Evolutionary conservation across 2,329 filamentous ascomycete genomes (phyloP).

Genomic region (Aureobasidium sp.): DNA sequence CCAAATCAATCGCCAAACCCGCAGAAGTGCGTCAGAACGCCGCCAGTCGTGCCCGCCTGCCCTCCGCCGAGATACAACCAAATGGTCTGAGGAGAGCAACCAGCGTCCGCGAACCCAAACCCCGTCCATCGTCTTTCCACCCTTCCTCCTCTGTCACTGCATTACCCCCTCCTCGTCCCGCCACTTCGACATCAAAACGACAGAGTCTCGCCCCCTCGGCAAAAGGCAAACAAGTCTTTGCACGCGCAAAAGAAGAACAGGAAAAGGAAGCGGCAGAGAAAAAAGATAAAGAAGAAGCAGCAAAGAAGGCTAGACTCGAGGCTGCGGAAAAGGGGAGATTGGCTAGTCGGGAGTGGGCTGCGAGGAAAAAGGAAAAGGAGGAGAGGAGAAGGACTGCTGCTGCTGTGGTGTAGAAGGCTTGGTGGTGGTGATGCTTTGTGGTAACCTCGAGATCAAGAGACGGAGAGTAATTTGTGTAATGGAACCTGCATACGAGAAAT

Average conservation of each 20-base stretch:
- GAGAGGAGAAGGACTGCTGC: background rate
- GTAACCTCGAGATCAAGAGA: too few species aligned
- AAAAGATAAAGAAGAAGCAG: conserved; percentile 34
- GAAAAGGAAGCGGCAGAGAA: conserved; percentile 31
- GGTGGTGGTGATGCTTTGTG: background rate
- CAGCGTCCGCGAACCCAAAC: conserved; percentile 19
- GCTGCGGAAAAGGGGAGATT: conserved; percentile 40
- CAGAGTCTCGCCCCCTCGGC: conserved; percentile 15
- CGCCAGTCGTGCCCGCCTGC: conserved; percentile 32
- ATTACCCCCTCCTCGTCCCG: background rate
- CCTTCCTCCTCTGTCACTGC: conserved; percentile 14
- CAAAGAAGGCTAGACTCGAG: conserved; percentile 39
- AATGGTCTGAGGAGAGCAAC: conserved; percentile 20
- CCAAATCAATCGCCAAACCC: conserved; percentile 20
- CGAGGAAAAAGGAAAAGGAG: conserved; percentile 27
- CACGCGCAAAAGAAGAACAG: conserved; percentile 37
- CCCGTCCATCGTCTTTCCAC: conserved; percentile 14
- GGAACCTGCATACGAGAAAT: too few species aligned
- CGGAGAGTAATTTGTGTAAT: too few species aligned
- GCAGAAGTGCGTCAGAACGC: conserved; percentile 39
- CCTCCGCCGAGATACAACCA: conserved; percentile 23
- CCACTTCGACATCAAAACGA: background rate
- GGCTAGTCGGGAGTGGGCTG: conserved; percentile 43
- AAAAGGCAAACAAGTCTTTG: conserved; percentile 42
- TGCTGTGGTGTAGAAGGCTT: background rate